These are phyloP conservation scores for Candida frijolesensis DNA, from an alignment of 1,139 yeast species.

Conservation along the genomic window DNA sequence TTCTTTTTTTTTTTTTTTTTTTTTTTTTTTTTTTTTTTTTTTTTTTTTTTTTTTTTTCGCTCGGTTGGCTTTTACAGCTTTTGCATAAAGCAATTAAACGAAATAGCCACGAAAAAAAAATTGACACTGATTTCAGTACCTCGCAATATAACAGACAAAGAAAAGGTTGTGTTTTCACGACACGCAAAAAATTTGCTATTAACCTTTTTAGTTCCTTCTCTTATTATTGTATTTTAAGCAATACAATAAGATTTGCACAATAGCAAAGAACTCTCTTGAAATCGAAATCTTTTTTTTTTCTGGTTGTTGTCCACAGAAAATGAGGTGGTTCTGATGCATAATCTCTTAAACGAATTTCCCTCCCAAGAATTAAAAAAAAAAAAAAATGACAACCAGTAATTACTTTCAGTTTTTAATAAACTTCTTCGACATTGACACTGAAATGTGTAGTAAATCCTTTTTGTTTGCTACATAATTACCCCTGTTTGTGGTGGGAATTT, in stretches of 20 bases:
- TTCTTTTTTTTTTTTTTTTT: background rate
- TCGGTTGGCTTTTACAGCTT: background rate
- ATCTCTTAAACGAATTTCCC: background rate
- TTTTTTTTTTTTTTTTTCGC: background rate
- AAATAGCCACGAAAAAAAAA: background rate
- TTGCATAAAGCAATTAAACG: constrained; percentile 1
- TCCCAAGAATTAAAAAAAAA: background rate
- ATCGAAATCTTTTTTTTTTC: background rate
- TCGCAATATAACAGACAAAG: too few species aligned
- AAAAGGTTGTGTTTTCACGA: too few species aligned
- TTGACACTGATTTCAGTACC: too few species aligned
- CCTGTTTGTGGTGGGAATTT: background rate
- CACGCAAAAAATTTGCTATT: too few species aligned
- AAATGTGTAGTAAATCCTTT: background rate
- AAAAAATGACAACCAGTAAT: background rate
- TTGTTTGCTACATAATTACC: background rate
- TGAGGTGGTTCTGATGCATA: background rate
- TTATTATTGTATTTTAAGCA: background rate
- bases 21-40: background rate
- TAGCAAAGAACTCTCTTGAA: background rate
- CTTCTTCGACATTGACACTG: background rate
- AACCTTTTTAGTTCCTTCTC: too few species aligned
- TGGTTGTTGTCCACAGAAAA: background rate
- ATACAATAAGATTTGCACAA: background rate
- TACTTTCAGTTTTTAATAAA: background rate